phyloP scores from a whole-genome alignment of 495 filamentous ascomycete genomes.

The Penicillium roqueforti region DNA sequence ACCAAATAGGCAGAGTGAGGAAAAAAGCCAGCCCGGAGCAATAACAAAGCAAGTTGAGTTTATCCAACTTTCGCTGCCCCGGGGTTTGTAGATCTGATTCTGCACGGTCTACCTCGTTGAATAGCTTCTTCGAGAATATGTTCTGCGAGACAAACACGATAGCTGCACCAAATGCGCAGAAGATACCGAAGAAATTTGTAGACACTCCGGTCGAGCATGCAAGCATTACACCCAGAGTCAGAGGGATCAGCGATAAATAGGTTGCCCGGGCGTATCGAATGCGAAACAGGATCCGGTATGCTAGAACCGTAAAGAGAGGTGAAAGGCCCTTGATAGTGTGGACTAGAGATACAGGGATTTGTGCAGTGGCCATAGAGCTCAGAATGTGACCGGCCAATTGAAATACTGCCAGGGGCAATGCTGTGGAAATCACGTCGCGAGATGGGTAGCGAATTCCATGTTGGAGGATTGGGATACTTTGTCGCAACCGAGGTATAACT shows the following conservation, averaged over 20 bases:
- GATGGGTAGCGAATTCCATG: constrained; percentile 78
- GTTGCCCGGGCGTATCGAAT: constrained; percentile 85
- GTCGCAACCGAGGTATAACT: constrained; percentile 62
- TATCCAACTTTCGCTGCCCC: constrained; percentile 77
- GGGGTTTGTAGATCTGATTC: constrained; percentile 62
- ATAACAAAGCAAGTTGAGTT: constrained; percentile 95
- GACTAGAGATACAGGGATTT: constrained; percentile 93
- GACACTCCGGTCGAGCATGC: constrained; percentile 87
- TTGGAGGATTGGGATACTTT: constrained; percentile 69
- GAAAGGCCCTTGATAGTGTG: constrained; percentile 99
- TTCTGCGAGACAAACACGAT: constrained; percentile 98
- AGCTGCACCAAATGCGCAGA: constrained; percentile 80
- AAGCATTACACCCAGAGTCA: constrained; percentile 90
- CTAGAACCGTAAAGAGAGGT: constrained; percentile 89
- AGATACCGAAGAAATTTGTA: constrained; percentile 81
- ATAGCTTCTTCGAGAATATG: constrained; percentile 98
- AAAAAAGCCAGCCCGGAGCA: constrained; percentile 89
- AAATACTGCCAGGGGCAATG: constrained; percentile 85
- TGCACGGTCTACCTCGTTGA: constrained; percentile 84
- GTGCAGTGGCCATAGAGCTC: constrained; percentile 85
- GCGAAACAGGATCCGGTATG: constrained; percentile 82
- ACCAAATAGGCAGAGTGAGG: constrained; percentile 88
- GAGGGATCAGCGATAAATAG: constrained; percentile 86
- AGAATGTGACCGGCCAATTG: constrained; percentile 92
- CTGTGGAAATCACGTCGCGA: constrained; percentile 77